phyloP scores from a whole-genome alignment of 2,329 filamentous ascomycete genomes.

The Moelleriella libera region DNA sequence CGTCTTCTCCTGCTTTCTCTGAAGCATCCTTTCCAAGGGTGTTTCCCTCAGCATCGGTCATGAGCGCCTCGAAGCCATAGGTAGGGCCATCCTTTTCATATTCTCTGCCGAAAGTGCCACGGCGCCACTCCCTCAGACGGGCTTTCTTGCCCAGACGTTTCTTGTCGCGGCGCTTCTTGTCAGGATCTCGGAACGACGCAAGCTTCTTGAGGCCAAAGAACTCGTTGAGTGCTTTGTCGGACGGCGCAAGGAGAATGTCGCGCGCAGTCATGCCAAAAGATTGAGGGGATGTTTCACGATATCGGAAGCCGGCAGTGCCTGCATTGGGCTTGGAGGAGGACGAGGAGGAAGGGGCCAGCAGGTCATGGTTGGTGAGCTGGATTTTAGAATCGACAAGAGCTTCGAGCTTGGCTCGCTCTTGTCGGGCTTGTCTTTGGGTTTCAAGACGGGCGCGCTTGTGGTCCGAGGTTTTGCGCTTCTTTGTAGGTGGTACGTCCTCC shows the following conservation, averaged over 20 bases:
- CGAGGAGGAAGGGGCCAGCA: slow-evolving; percentile 18
- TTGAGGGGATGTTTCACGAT: slow-evolving; percentile 84
- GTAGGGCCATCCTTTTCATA: slow-evolving; percentile 42
- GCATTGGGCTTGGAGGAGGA: too few relatives aligned
- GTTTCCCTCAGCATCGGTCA: slow-evolving; percentile 9
- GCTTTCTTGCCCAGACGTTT: slow-evolving; percentile 90
- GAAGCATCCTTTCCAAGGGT: slow-evolving; percentile 6
- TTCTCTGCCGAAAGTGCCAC: slow-evolving; percentile 46
- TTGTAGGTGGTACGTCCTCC: slow-evolving; percentile 31
- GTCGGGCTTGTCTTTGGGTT: slow-evolving; percentile 58
- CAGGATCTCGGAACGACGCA: slow-evolving; percentile 71
- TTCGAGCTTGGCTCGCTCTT: slow-evolving; percentile 73
- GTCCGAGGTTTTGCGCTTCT: slow-evolving; percentile 46
- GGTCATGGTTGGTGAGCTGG: slow-evolving; percentile 53
- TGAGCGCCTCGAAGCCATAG: slow-evolving; percentile 36
- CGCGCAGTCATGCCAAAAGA: slow-evolving; percentile 78
- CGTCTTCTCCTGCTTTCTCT: neutral
- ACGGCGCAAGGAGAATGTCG: slow-evolving; percentile 81
- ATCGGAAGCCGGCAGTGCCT: slow-evolving; percentile 55
- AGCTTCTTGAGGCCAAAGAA: slow-evolving; percentile 93
- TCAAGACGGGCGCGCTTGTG: slow-evolving; percentile 43
- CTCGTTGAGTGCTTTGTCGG: slow-evolving; percentile 73
- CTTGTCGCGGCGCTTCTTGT: slow-evolving; percentile 80
- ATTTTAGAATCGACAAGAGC: slow-evolving; percentile 72
- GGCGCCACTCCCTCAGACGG: slow-evolving; percentile 71